Percentiles rank a stretch among this genome's conserved stretches.
Conservation (phyloP, 75 land plant genomes). For the Selaginella tamariscina region DNA sequence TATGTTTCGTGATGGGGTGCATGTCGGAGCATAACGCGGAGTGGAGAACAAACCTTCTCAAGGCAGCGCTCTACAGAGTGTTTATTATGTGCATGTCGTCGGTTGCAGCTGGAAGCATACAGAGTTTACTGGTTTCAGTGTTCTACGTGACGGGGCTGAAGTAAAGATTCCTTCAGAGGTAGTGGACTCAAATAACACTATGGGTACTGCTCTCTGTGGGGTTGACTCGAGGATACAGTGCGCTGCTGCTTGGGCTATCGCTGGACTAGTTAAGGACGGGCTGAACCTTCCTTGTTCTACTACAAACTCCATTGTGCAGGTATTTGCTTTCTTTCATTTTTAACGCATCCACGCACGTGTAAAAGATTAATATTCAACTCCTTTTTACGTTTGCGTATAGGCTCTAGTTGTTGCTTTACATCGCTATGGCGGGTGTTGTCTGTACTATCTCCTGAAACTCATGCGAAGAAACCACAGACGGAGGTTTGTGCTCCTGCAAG, state of each 20-base stretch:
- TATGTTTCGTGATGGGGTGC: neutral
- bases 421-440: neutral
- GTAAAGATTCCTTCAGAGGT: neutral
- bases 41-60: neutral
- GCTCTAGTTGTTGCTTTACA: conserved; percentile 12
- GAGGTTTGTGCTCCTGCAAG: conserved; percentile 8
- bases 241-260: conserved; percentile 4
- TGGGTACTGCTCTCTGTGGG: neutral
- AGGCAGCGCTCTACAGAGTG: neutral
- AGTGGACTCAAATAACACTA: neutral
- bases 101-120: neutral
- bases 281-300: neutral
- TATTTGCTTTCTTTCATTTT: neutral
- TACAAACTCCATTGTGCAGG: neutral
- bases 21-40: neutral
- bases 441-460: neutral
- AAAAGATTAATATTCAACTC: neutral
- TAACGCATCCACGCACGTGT: no score
- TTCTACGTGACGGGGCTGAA: neutral
- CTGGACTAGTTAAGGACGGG: conserved; percentile 6
- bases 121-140: neutral
- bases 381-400: neutral
- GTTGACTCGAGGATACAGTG: conserved; percentile 5
- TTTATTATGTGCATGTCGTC: neutral
- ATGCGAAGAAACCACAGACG: neutral